A percentile compares a stretch with the other conserved stretches of the same genome.
Evolutionary conservation across 768 basidiomycete species (phyloP).

Genomic region (Amanita rimosa): DNA sequence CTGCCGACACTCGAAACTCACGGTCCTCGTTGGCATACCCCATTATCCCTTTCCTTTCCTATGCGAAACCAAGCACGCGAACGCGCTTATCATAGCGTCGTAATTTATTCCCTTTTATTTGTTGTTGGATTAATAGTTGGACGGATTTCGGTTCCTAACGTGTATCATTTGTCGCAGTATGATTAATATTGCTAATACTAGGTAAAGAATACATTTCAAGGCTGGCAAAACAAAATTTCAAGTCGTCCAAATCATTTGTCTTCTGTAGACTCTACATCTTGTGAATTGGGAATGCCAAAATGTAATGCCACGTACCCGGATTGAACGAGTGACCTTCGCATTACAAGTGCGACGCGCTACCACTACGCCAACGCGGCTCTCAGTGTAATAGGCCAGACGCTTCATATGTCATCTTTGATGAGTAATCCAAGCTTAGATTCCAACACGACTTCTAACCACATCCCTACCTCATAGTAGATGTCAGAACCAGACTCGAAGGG

Average conservation of each 20-base stretch:
- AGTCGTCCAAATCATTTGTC: too few relatives aligned
- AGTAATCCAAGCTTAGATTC: too few relatives aligned
- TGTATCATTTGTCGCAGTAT: neutral
- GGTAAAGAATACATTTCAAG: neutral
- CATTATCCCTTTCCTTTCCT: too few relatives aligned
- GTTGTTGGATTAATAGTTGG: neutral
- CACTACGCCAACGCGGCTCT: conserved; percentile 28
- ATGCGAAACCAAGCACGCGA: neutral
- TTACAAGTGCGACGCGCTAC: conserved; percentile 34
- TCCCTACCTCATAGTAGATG: neutral
- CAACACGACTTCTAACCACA: too few relatives aligned
- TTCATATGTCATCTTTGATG: neutral
- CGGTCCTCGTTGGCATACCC: too few relatives aligned
- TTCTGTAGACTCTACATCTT: too few relatives aligned
- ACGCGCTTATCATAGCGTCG: neutral
- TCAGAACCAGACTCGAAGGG: neutral
- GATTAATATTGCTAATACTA: neutral
- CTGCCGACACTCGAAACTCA: neutral
- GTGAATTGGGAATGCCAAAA: neutral
- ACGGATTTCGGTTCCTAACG: neutral
- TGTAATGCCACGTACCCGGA: conserved; percentile 29
- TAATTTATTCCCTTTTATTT: neutral
- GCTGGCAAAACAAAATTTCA: too few relatives aligned
- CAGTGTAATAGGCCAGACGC: too few relatives aligned
- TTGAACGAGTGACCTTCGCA: conserved; percentile 37